A percentile compares a stretch with the other conserved stretches of the same genome.
Conservation (phyloP, 805 yeast genomes). For the Nakazawaea wickerhamii region DNA sequence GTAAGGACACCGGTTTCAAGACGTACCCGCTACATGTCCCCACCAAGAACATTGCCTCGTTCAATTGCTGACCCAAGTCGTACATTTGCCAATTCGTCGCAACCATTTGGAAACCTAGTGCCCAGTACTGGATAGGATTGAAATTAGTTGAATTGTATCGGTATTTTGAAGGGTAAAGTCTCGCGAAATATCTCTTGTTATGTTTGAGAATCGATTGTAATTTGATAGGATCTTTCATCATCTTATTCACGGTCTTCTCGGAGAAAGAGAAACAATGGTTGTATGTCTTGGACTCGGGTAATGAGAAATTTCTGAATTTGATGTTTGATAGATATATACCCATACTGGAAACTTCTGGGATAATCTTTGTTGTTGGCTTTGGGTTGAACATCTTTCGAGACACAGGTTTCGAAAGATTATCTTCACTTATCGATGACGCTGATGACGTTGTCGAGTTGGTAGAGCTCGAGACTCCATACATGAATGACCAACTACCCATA, state of each 20-base stretch:
- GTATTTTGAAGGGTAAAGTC: constrained; percentile 82
- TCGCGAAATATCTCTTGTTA: constrained; percentile 66
- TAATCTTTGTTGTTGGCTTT: constrained; percentile 20
- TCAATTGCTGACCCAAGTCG: constrained; percentile 84
- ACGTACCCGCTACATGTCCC: constrained; percentile 67
- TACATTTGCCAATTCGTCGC: constrained; percentile 96
- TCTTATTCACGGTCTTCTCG: constrained; percentile 59
- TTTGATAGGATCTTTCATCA: constrained; percentile 59
- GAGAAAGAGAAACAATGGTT: constrained; percentile 86
- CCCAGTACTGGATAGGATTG: constrained; percentile 77
- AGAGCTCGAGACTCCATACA: constrained; percentile 10
- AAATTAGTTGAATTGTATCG: constrained; percentile 78
- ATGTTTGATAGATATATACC: constrained; percentile 73
- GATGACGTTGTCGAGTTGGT: constrained; percentile 26
- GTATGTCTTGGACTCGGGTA: constrained; percentile 75
- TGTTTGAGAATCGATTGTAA: constrained; percentile 62
- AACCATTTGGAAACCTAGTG: constrained; percentile 84
- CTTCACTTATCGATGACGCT: constrained; percentile 27
- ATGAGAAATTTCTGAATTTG: constrained; percentile 74
- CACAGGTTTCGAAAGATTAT: constrained; percentile 15
- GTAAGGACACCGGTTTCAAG: constrained; percentile 54
- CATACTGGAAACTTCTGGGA: constrained; percentile 45
- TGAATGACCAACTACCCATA: constrained; percentile 14
- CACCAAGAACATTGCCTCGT: constrained; percentile 72
- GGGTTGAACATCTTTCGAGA: constrained; percentile 1